Evolutionary conservation across 2,329 filamentous ascomycete genomes (phyloP).

Genomic region (Exophiala sp.): DNA sequence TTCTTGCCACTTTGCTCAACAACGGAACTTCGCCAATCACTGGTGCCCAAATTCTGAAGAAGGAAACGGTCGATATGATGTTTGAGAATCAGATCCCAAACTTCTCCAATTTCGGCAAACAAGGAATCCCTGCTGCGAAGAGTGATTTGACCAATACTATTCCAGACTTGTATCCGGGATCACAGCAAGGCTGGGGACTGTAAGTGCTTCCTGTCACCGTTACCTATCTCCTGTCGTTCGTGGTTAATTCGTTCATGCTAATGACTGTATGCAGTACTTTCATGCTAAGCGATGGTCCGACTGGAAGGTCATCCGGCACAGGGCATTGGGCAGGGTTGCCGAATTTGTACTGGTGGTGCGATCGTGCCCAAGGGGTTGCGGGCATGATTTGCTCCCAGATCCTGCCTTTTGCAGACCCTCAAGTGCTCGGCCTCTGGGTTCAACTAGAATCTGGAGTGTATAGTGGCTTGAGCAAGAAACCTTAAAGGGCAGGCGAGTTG

Average conservation of each 20-base stretch:
- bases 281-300: conserved; percentile 51
- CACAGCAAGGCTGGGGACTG: conserved; percentile 63
- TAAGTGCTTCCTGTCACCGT: conserved; percentile 27
- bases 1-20: conserved; percentile 60
- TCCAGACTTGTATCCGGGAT: conserved; percentile 52
- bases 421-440: conserved; percentile 25
- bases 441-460: conserved; percentile 25
- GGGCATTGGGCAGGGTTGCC: conserved; percentile 58
- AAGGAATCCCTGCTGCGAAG: conserved; percentile 45
- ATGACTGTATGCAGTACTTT: conserved; percentile 32
- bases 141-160: conserved; percentile 48
- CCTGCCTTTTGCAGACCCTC: conserved; percentile 25
- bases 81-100: conserved; percentile 61
- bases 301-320: conserved; percentile 52
- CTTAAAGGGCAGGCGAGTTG: too few relatives aligned
- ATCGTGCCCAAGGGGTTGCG: conserved; percentile 48
- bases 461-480: background rate
- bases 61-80: conserved; percentile 60
- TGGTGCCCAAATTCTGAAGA: conserved; percentile 52
- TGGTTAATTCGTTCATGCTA: background rate
- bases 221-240: background rate
- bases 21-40: conserved; percentile 60
- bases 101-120: conserved; percentile 52
- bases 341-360: conserved; percentile 62
- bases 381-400: conserved; percentile 26